These are phyloP conservation scores for Bipolaris gigantea DNA, from an alignment of 2,329 filamentous ascomycete genomes.

Conservation along the genomic window DNA sequence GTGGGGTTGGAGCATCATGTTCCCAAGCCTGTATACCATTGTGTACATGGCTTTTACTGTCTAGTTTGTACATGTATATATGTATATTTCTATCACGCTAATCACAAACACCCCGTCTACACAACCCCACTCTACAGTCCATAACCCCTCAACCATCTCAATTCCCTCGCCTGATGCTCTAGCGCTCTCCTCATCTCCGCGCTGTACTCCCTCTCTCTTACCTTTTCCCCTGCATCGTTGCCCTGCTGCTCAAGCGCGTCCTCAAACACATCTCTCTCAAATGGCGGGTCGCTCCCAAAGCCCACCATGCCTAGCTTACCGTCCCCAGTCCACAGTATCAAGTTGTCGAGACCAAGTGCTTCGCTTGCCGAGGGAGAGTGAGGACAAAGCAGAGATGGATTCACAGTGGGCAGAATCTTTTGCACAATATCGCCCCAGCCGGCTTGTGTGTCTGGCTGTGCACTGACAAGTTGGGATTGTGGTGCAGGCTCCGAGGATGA, in stretches of 20 bases:
- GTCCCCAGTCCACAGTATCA: slow-evolving; percentile 88
- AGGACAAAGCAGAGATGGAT: slow-evolving; percentile 33
- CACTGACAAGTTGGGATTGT: slow-evolving; percentile 1
- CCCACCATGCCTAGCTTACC: slow-evolving; percentile 70
- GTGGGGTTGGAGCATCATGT: neutral
- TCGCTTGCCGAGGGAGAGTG: slow-evolving; percentile 3
- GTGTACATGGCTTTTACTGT: too few relatives aligned
- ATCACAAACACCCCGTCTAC: neutral
- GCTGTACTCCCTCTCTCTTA: slow-evolving; percentile 65
- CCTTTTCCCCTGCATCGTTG: slow-evolving; percentile 38
- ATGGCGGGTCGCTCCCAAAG: slow-evolving; percentile 44
- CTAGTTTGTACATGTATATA: neutral
- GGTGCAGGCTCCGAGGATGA: neutral
- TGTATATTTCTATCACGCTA: neutral
- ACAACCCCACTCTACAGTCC: slow-evolving; percentile 49
- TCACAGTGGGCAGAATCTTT: slow-evolving; percentile 67
- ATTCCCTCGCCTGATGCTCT: slow-evolving; percentile 76
- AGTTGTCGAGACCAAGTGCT: slow-evolving; percentile 57
- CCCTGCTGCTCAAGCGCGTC: slow-evolving; percentile 46
- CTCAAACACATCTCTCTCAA: slow-evolving; percentile 37
- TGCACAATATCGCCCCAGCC: slow-evolving; percentile 66
- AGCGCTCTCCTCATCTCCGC: slow-evolving; percentile 73
- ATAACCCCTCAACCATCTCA: slow-evolving; percentile 71
- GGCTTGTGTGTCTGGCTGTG: neutral
- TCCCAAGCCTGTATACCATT: neutral